Evolutionary conservation across 257 asterid species (phyloP).

Genomic region (Rhazya stricta): DNA sequence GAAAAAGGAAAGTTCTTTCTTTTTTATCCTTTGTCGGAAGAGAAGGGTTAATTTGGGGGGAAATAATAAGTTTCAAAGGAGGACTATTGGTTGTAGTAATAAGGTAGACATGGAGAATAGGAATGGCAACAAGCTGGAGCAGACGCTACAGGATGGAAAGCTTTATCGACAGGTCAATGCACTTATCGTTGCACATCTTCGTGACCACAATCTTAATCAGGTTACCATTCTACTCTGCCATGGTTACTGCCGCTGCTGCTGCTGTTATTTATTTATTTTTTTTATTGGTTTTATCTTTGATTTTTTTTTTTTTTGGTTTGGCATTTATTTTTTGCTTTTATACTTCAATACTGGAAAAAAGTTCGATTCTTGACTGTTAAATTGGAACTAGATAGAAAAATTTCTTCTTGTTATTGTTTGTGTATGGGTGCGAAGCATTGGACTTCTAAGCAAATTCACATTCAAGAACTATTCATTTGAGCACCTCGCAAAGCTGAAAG

Average conservation of each 20-base stretch:
- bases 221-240: constrained; percentile 17
- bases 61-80: neutral
- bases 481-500: neutral
- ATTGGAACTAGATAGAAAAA: neutral
- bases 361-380: neutral
- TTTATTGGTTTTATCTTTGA: neutral
- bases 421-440: neutral
- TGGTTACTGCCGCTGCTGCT: neutral
- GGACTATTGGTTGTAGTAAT: no score
- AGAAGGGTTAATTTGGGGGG: neutral
- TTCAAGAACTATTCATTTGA: neutral
- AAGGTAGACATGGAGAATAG: constrained; percentile 9
- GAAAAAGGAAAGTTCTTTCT: neutral
- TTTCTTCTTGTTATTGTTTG: neutral
- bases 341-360: no score
- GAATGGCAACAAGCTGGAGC: constrained; percentile 45
- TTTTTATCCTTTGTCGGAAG: no score
- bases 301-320: neutral
- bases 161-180: constrained; percentile 63
- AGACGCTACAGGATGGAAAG: constrained; percentile 61
- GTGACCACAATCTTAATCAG: constrained; percentile 70
- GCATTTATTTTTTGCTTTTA: neutral
- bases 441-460: neutral
- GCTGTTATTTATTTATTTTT: neutral
- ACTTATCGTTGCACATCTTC: constrained; percentile 77